These are phyloP conservation scores for Penium margaritaceum DNA, from an alignment of 139 green algal species.

Conservation along the genomic window DNA sequence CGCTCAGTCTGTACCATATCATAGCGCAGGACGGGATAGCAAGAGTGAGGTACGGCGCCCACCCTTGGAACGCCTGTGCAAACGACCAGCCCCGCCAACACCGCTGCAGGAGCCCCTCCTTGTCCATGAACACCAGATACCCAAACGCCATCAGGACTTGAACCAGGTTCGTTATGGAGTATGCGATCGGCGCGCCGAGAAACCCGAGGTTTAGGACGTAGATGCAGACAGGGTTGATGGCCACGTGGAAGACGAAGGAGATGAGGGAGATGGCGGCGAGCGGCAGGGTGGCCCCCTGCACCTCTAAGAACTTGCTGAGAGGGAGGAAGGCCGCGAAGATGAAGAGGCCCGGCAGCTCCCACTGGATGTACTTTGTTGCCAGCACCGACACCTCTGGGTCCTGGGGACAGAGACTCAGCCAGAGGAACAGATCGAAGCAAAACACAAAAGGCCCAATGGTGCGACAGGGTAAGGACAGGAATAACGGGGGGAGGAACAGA, in stretches of 20 bases:
- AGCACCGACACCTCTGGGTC: neutral
- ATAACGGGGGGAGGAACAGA: no score
- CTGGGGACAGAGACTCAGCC: no score
- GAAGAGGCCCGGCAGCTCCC: conserved; percentile 1
- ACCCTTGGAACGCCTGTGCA: neutral
- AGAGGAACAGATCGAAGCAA: no score
- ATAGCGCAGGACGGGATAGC: conserved; percentile 2
- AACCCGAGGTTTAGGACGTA: neutral
- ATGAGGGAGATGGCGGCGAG: neutral
- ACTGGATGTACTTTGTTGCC: neutral
- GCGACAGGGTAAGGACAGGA: no score
- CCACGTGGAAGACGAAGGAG: neutral
- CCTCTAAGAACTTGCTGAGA: conserved; percentile 4
- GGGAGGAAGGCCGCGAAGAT: neutral
- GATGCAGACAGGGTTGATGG: neutral
- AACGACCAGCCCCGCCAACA: conserved; percentile 12
- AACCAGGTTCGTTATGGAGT: neutral
- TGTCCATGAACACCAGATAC: neutral
- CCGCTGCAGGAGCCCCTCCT: neutral
- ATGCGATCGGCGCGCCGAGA: neutral
- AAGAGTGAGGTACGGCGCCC: neutral
- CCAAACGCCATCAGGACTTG: neutral
- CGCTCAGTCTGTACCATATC: neutral
- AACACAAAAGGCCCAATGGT: no score
- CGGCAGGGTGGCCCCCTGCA: neutral